Conservation (phyloP, 1,284 basidiomycete genomes). For the Pseudomicrostroma phylloplanum region DNA sequence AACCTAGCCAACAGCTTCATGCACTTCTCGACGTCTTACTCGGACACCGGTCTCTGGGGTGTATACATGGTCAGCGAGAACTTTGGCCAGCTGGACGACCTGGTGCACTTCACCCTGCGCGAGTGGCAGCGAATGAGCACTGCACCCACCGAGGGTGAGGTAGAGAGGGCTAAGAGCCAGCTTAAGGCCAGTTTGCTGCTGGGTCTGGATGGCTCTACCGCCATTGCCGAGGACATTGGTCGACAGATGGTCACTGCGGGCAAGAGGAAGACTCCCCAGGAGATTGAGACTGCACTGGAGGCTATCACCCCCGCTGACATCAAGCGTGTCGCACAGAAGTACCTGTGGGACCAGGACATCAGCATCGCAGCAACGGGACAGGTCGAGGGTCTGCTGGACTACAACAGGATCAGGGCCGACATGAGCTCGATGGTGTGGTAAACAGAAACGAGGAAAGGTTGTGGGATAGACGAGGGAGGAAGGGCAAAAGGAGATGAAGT, state of each 20-base stretch:
- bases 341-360: slow-evolving; percentile 86
- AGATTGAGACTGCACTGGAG: slow-evolving; percentile 89
- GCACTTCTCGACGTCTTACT: slow-evolving; percentile 99
- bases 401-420: slow-evolving; percentile 52
- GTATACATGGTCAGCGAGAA: slow-evolving; percentile 92
- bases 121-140: slow-evolving; percentile 97
- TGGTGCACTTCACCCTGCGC: slow-evolving; percentile 85
- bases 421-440: slow-evolving; percentile 51
- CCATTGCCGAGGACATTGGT: slow-evolving; percentile 96
- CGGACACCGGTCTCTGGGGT: slow-evolving; percentile 98
- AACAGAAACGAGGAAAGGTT: no score
- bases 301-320: slow-evolving; percentile 83
- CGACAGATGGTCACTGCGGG: slow-evolving; percentile 93
- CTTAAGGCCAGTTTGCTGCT: slow-evolving; percentile 90
- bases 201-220: slow-evolving; percentile 86
- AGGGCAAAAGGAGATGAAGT: no score
- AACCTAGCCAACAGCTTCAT: slow-evolving; percentile 99
- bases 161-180: slow-evolving; percentile 94
- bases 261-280: slow-evolving; percentile 68
- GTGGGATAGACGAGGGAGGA: no score
- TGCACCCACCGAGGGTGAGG: slow-evolving; percentile 74
- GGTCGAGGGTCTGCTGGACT: slow-evolving; percentile 66
- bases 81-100: slow-evolving; percentile 76
- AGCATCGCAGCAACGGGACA: slow-evolving; percentile 33
- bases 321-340: slow-evolving; percentile 87